Evolutionary conservation across 2,329 filamentous ascomycete genomes (phyloP).

Genomic region (Stemphylium lycopersici): DNA sequence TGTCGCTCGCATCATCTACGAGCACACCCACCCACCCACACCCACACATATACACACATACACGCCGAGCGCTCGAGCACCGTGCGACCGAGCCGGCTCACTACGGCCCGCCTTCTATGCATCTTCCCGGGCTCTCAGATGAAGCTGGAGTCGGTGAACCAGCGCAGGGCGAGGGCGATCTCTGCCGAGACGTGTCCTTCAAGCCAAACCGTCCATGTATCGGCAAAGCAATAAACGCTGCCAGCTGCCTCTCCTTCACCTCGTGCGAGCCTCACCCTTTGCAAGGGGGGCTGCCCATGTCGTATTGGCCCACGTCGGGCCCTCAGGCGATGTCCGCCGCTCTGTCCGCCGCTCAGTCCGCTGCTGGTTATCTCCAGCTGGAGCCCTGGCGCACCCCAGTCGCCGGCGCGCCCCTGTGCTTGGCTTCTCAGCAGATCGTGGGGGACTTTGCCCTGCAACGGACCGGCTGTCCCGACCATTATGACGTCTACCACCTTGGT

Average conservation of each 20-base stretch:
- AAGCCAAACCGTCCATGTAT: slow-evolving; percentile 6
- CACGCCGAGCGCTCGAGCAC: slow-evolving; percentile 5
- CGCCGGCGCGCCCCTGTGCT: slow-evolving; percentile 28
- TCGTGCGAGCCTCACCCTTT: slow-evolving; percentile 9
- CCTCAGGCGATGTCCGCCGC: slow-evolving; percentile 19
- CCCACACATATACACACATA: neutral
- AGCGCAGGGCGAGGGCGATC: slow-evolving; percentile 16
- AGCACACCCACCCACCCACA: neutral
- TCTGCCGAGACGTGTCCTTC: slow-evolving; percentile 15
- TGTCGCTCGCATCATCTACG: slow-evolving; percentile 22
- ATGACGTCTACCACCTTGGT: slow-evolving; percentile 23
- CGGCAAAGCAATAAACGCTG: slow-evolving; percentile 13
- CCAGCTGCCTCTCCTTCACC: slow-evolving; percentile 7
- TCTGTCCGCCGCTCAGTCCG: slow-evolving; percentile 12
- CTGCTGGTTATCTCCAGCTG: slow-evolving; percentile 22
- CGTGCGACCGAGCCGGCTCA: slow-evolving; percentile 17
- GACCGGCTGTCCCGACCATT: slow-evolving; percentile 25
- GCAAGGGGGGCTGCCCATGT: slow-evolving; percentile 19
- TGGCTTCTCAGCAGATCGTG: slow-evolving; percentile 33
- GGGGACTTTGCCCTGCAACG: slow-evolving; percentile 27
- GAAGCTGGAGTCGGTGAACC: slow-evolving; percentile 24
- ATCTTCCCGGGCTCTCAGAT: slow-evolving; percentile 21
- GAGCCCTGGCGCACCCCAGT: slow-evolving; percentile 30
- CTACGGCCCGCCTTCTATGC: slow-evolving; percentile 31
- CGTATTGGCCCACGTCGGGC: slow-evolving; percentile 18